Base-by-base conservation (phyloP, 2,329 filamentous ascomycete genomes). In the Thielaviopsis punctulata region DNA sequence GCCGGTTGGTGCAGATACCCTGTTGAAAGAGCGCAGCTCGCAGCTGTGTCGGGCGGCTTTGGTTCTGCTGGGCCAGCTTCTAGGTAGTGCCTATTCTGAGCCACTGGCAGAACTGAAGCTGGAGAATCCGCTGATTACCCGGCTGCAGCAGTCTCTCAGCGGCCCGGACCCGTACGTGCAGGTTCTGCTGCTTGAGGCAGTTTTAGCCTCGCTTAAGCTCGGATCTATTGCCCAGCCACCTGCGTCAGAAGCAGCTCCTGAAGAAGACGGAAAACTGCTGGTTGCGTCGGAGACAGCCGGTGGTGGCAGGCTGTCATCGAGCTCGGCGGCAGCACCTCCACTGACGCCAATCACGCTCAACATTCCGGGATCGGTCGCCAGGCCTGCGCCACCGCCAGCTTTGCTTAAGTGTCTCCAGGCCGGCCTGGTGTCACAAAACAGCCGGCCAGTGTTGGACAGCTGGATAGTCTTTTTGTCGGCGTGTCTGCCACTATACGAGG, bases 381-480 rank as follows among this genome's bases (percentile, higher is more conserved):
- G 36, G 4, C 61, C 62, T 24, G 76, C 81, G 3, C 84, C 86
- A 19, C 80, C 84, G 2, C 68, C 78, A 15, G 70, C 81, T 33
- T 67, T 98, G n/a, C 74, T 92, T n/a, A 82, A 85, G 56, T 94
- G 86, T 61, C 72, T 98, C 12, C 81, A 87, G 56, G 78, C 80
- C 45, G 92, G 88, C 0, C 81, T 98, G 48, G 80, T 84, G 52
- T 85, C 87, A 3, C 63, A 75, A 2, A 80, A 73, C 51, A 89
- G 86, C 58, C 80, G 86, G 4, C 72, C 80, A 8, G 82, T 93
- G 5, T 70, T 98, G 33, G 89, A 96, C 60, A 89, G 86, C 62
- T 98, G 93, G 93, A 80, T 95, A 9, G 73, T 77, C 25, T 89
- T 98, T 58, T 72, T 98, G 7, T 77, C 80, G 4, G 84, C 90